phyloP scores from a whole-genome alignment of 2,329 filamentous ascomycete genomes.

The Phialemoniopsis sp. region DNA sequence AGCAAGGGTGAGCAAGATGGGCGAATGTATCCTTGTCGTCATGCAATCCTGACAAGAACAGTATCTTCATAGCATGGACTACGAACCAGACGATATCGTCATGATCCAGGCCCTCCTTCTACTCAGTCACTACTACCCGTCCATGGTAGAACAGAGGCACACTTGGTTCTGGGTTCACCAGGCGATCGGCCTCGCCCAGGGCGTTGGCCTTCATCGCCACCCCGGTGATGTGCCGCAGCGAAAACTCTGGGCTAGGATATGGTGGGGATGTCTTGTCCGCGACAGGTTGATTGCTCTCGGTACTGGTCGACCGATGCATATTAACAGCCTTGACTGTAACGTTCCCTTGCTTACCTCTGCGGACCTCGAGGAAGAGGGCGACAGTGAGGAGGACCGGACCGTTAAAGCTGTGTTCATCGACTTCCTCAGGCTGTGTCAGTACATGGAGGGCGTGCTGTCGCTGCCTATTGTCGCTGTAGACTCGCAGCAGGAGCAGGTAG shows the following conservation, averaged over 20 bases:
- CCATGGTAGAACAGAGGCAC: conserved; percentile 14
- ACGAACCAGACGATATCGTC: conserved; percentile 10
- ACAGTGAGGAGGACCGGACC: conserved; percentile 8
- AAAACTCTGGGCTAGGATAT: conserved; percentile 12
- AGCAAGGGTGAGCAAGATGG: conserved; percentile 6
- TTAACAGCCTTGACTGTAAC: conserved; percentile 14
- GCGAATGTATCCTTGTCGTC: too few relatives aligned
- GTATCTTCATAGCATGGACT: conserved; percentile 13
- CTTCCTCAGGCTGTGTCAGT: conserved; percentile 13
- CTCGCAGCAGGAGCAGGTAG: conserved; percentile 6
- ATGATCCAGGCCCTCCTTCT: conserved; percentile 11
- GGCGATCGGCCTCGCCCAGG: conserved; percentile 13
- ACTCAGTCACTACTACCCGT: conserved; percentile 14
- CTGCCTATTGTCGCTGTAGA: conserved; percentile 2
- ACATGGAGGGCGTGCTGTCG: conserved; percentile 12
- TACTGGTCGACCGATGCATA: conserved; percentile 13
- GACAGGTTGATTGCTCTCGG: conserved; percentile 12
- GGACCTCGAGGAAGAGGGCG: conserved; percentile 11
- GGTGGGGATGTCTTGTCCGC: conserved; percentile 13
- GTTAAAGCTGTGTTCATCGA: conserved; percentile 13
- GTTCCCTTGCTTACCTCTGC: conserved; percentile 8
- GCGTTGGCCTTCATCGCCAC: conserved; percentile 10
- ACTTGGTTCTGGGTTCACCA: conserved; percentile 15
- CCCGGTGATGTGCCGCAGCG: conserved; percentile 6
- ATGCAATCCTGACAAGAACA: too few relatives aligned